These are phyloP conservation scores for Lophium mytilinum DNA, from an alignment of 495 filamentous ascomycete species.

Conservation along the genomic window DNA sequence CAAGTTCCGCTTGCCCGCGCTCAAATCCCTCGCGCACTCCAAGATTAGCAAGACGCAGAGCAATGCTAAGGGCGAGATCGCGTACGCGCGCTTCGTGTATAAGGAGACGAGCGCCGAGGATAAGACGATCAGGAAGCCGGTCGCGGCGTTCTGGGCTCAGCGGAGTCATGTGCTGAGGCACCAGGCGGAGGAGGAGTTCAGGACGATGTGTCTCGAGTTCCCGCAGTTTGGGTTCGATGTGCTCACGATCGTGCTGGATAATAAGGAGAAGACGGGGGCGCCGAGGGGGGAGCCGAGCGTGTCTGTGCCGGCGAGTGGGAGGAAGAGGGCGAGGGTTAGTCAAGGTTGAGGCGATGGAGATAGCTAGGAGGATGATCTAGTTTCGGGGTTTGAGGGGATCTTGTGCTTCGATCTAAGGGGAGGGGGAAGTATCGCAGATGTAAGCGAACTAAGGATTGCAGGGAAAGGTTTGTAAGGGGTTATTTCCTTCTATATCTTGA, in stretches of 20 bases:
- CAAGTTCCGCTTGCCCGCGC: constrained; percentile 60
- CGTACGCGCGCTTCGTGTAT: constrained; percentile 87
- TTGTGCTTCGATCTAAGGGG: too few relatives aligned
- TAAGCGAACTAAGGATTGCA: too few relatives aligned
- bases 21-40: constrained; percentile 68
- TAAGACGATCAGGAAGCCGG: constrained; percentile 64
- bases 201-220: constrained; percentile 73
- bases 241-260: constrained; percentile 59
- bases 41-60: constrained; percentile 87
- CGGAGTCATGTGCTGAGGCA: constrained; percentile 70
- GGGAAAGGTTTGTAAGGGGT: too few relatives aligned
- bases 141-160: constrained; percentile 86
- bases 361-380: too few relatives aligned
- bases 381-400: too few relatives aligned
- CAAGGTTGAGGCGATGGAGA: constrained; percentile 3
- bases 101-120: constrained; percentile 62
- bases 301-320: constrained; percentile 26
- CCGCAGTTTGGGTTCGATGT: constrained; percentile 90
- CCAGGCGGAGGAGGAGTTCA: constrained; percentile 76
- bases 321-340: constrained; percentile 42
- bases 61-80: constrained; percentile 78
- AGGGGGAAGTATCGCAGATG: too few relatives aligned
- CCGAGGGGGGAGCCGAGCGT: constrained; percentile 27
- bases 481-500: too few relatives aligned
- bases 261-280: constrained; percentile 50